phyloP scores from a whole-genome alignment of 2,329 filamentous ascomycete species.

The Xylariaceae sp. region DNA sequence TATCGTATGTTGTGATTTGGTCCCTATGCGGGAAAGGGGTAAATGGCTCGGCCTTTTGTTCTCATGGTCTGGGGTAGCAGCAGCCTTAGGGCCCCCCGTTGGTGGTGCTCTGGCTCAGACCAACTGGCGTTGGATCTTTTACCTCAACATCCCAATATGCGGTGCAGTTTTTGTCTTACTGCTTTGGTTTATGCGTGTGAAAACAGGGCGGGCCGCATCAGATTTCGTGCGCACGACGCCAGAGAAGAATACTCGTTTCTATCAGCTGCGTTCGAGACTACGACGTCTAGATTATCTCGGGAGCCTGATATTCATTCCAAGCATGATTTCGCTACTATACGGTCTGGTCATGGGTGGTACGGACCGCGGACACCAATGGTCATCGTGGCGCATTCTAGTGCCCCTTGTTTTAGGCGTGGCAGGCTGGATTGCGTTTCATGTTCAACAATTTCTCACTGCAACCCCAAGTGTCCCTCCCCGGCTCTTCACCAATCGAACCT shows the following conservation, averaged over 20 bases:
- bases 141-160: neutral
- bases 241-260: no score
- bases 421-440: neutral
- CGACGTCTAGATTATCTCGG: neutral
- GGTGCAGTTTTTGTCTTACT: neutral
- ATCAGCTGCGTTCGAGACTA: neutral
- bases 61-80: no score
- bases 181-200: neutral
- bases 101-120: no score
- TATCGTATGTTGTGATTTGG: no score
- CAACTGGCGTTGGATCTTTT: neutral
- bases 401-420: conserved; percentile 4
- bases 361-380: neutral
- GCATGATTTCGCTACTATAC: neutral
- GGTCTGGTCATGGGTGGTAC: neutral
- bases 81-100: no score
- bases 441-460: neutral
- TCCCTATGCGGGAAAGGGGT: no score
- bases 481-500: conserved; percentile 5
- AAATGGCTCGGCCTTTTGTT: no score
- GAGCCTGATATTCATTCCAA: neutral
- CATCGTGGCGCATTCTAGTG: conserved; percentile 1
- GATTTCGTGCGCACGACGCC: neutral
- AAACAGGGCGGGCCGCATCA: no score
- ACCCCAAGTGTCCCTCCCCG: conserved; percentile 32